Evolutionary conservation across 2,329 filamentous ascomycete genomes (phyloP), one percentile per base, ranked within the genome.

Genomic region (Macrophomina pseudophaseolina): DNA sequence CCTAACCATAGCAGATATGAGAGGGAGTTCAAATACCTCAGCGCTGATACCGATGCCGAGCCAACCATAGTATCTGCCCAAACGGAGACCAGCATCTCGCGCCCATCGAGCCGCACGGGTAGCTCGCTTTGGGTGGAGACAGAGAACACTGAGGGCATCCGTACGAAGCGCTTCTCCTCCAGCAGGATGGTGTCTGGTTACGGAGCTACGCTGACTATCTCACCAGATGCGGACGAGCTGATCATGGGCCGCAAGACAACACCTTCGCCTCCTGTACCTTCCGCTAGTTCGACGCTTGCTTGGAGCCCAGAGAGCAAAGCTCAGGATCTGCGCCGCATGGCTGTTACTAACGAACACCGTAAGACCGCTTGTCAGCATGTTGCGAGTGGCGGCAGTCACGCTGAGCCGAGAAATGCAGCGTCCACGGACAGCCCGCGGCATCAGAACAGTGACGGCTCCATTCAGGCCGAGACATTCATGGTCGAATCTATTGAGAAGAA

Each of bases 311-410:
- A 32, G 5, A 40, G 38, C 9, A 62, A 28, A 14, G 28, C 58
- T 49, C 58, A 32, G 30, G 32, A 62, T 9, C 14, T 64, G 28
- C 60, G 44, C 23, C 60, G 60, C 16, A 42, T 52, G 60, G 48
- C 60, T 12, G 48, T 64, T 14, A 64, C 60, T 44, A 64, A 64
- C 23, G 60, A 64, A 35, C 46, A 54, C 48, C 48, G 60, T 52
- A 64, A 64, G 60, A 48, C 46, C 30, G 53, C 48, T 54, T 18
- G 42, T 38, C 42, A 62, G n/a, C 35, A 16, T 32, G 58, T 32
- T 49, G 44, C 18, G 30, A 62, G 32, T 48, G 18, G 30, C 28
- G 32, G 32, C 16, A 28, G 18, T 35, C 44, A 28, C 38, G 42
- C 58, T 62, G 38, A 62, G 30, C 2, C 11, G 44, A 62, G n/a